A percentile compares a stretch with the other conserved stretches of the same genome.
phyloP scores from a whole-genome alignment of 1,284 basidiomycete species.

The Phellinidium pouzarii region DNA sequence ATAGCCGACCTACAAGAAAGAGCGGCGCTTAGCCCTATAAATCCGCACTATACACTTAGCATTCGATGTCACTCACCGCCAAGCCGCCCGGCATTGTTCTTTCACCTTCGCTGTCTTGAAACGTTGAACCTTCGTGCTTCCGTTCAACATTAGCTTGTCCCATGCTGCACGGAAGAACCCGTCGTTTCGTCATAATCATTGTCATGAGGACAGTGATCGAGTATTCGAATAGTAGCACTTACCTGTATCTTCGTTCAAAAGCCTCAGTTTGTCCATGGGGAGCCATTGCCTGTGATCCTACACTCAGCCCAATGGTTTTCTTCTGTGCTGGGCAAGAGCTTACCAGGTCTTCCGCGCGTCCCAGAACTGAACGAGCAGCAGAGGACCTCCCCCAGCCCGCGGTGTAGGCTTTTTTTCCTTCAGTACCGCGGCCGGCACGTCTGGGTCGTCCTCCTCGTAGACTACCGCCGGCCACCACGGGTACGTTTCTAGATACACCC shows the following conservation, averaged over 20 bases:
- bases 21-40: neutral
- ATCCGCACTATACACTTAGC: neutral
- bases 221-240: conserved; percentile 21
- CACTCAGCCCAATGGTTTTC: neutral
- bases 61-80: conserved; percentile 32
- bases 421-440: conserved; percentile 46
- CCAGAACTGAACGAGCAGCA: conserved; percentile 63
- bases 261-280: conserved; percentile 38
- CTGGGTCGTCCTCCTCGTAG: conserved; percentile 42
- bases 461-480: conserved; percentile 67
- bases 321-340: neutral
- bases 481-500: conserved; percentile 38
- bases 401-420: conserved; percentile 29
- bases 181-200: neutral
- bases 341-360: conserved; percentile 57
- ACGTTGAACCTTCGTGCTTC: conserved; percentile 38
- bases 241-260: conserved; percentile 56
- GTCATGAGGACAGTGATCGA: neutral
- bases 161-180: conserved; percentile 35
- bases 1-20: conserved; percentile 4
- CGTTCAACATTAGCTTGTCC: conserved; percentile 43
- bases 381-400: conserved; percentile 30
- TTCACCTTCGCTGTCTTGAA: conserved; percentile 41
- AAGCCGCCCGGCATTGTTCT: conserved; percentile 43
- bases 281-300: conserved; percentile 44